Base-by-base conservation (phyloP, 1,284 basidiomycete species). In the Tilletia horrida region DNA sequence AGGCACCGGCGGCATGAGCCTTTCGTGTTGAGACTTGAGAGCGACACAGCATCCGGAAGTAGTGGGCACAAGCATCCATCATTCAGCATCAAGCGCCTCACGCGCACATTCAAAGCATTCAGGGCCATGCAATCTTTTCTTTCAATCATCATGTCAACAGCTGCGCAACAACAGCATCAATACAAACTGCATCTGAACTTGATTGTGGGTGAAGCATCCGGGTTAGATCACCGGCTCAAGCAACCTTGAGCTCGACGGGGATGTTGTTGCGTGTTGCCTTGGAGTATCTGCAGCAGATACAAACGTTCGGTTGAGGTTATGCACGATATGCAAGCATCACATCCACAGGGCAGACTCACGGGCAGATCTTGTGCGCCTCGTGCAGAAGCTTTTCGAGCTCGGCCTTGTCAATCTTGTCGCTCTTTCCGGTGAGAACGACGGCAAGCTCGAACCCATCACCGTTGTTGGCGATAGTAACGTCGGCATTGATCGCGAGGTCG, bases 231-330 rank as follows among this genome's bases (percentile, higher is more conserved):
- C 35, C 6, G 35, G 6, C 35, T 40, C 18, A 55, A 55, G 35
- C 29, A 29, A 59, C 55, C 14, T 40, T 31, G 31, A 59, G 55
- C 29, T 59, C 55, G 27, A 59, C 55, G 27, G 55, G 55, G 11
- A 59, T 40, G 55, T 59, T 59, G 55, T 40, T 40, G 55, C 55
- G 55, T 7, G 31, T 40, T 13, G 55, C 55, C 55, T 59, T 59
- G 29, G 55, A 59, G 55, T 59, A 59, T 35, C 50, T 52, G 50
- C 23, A 27, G 21, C 23, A 4, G 23, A 25, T 3, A 52, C 3
- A 13, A 52, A 27, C 13, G 2, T 14, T 52, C 13, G 11, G 23
- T 13, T 23, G 50, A 52, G 50, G 4, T 52, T 7, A 9, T 2
- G 23, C 4, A 23, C 16, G 6, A 7, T 48, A 11, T 6, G 35